A percentile compares a stretch with the other conserved stretches of the same genome.
Evolutionary conservation across 2,329 filamentous ascomycete genomes (phyloP).

Genomic region (Fusarium phyllophilum): DNA sequence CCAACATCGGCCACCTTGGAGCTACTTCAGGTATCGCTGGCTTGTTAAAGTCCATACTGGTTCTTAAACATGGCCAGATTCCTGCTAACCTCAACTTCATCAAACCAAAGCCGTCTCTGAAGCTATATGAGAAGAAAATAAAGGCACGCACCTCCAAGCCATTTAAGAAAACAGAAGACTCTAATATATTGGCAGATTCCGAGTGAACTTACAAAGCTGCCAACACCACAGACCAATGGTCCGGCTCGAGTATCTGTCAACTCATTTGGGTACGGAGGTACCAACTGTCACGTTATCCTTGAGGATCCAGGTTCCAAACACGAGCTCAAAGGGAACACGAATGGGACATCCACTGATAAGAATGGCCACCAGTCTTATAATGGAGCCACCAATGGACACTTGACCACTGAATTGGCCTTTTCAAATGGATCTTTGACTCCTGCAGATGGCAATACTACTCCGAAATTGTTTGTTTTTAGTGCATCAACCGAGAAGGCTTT

Average conservation of each 20-base stretch:
- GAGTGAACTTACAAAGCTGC: not conserved
- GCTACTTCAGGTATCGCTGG: constrained; percentile 5
- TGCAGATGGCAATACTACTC: not conserved
- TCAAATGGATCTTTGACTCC: not conserved
- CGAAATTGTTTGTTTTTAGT: not conserved
- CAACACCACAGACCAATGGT: not conserved
- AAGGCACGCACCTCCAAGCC: not conserved
- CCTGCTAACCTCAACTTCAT: constrained; percentile 6
- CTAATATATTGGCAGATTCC: not conserved
- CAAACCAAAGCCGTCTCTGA: not conserved
- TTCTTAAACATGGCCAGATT: not conserved
- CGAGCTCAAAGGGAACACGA: not conserved
- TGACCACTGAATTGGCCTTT: too few relatives aligned
- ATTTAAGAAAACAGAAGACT: too few relatives aligned
- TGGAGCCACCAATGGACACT: not conserved
- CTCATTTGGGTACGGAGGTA: constrained; percentile 10
- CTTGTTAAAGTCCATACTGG: not conserved
- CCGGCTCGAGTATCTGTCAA: not conserved
- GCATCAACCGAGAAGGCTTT: constrained; percentile 6
- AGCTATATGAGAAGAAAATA: constrained; percentile 6
- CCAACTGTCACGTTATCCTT: constrained; percentile 8
- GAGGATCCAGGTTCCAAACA: not conserved
- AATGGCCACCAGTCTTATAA: not conserved
- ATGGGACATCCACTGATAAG: not conserved
- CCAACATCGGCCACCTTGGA: constrained; percentile 2